These are phyloP conservation scores for Alternaria ventricosa DNA, from an alignment of 2,329 filamentous ascomycete genomes.

Conservation along the genomic window DNA sequence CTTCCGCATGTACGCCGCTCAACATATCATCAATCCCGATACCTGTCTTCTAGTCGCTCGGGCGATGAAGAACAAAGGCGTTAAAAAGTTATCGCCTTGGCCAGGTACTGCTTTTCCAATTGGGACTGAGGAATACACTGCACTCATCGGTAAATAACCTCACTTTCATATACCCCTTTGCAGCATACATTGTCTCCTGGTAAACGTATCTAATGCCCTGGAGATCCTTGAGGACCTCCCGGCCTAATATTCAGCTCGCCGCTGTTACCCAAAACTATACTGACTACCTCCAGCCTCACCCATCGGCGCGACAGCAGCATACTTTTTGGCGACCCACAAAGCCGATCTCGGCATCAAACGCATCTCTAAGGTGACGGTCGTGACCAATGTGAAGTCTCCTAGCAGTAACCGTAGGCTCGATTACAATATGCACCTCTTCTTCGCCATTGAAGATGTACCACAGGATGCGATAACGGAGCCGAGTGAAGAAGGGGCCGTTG, in stretches of 20 bases:
- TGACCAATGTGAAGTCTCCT: conserved; percentile 4
- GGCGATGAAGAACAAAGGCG: conserved; percentile 15
- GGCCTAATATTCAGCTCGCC: not conserved
- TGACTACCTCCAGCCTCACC: conserved; percentile 19
- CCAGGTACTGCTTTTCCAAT: conserved; percentile 23
- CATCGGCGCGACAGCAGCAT: conserved; percentile 23
- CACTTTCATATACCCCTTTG: too few species aligned
- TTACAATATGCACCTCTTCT: conserved; percentile 20
- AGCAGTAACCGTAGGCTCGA: not conserved
- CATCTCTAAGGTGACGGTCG: conserved; percentile 16
- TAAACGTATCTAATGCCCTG: too few species aligned
- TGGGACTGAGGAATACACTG: conserved; percentile 21
- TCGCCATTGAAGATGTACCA: conserved; percentile 20
- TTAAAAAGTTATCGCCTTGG: conserved; percentile 15
- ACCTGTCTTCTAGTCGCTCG: conserved; percentile 21
- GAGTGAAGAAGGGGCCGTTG: not conserved
- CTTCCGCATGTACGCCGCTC: conserved; percentile 21
- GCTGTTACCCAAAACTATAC: not conserved
- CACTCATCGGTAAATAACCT: conserved; percentile 24
- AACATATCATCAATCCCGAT: conserved; percentile 19
- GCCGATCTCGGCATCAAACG: conserved; percentile 25
- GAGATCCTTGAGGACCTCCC: not conserved
- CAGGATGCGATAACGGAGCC: not conserved
- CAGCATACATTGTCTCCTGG: not conserved
- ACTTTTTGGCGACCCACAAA: conserved; percentile 24